Evolutionary conservation across 148 eudicot genomes (phyloP).

Genomic region (Chenopodium quinoa): DNA sequence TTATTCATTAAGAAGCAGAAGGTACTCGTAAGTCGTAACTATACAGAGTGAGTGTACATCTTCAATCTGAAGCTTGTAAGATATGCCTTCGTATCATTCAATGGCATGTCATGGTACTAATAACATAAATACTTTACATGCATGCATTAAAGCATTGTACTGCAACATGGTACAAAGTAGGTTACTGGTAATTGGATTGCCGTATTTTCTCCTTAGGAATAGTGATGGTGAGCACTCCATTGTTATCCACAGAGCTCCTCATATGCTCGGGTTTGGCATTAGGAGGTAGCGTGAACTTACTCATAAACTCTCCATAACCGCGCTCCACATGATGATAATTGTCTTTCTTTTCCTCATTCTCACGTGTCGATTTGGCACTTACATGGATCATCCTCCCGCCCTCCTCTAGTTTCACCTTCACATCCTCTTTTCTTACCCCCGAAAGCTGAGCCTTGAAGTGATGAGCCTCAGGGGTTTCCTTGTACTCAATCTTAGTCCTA

Average conservation of each 20-base stretch:
- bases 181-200: not conserved
- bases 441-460: conserved; percentile 38
- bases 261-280: conserved; percentile 29
- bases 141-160: not conserved
- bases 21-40: no score
- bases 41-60: not conserved
- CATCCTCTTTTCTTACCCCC: conserved; percentile 40
- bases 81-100: not conserved
- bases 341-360: conserved; percentile 37
- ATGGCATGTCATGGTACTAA: not conserved
- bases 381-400: conserved; percentile 30
- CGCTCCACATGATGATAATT: conserved; percentile 35
- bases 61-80: not conserved
- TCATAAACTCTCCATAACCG: conserved; percentile 33
- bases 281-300: conserved; percentile 39
- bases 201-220: conserved; percentile 28
- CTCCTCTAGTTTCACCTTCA: conserved; percentile 34
- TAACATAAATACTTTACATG: not conserved
- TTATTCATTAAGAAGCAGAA: no score
- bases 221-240: conserved; percentile 32
- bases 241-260: conserved; percentile 26
- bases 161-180: not conserved
- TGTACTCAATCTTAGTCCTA: conserved; percentile 33
- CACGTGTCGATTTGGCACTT: conserved; percentile 34
- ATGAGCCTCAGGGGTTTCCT: conserved; percentile 39